Evolutionary conservation across 163 green algal genomes (phyloP), one percentile per base, ranked within the genome.

Genomic region (Chlorella variabilis): DNA sequence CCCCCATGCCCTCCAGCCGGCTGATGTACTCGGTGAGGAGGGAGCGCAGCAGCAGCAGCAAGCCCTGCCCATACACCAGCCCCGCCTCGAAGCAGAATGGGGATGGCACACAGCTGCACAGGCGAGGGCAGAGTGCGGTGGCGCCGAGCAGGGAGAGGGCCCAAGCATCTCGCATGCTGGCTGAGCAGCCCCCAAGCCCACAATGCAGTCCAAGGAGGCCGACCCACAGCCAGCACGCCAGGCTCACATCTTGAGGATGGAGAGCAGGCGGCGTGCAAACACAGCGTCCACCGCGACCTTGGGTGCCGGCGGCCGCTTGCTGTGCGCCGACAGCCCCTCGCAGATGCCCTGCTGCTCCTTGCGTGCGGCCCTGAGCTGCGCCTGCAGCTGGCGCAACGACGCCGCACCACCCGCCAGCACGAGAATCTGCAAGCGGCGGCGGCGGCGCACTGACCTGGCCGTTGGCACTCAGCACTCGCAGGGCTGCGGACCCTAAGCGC

Each of bases 21-120:
- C 87, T 91, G 63, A 97, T 94, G 73, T 86, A 85, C 73, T 98
- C 93, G 27, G 93, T 97, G 4, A 98, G 89, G 58, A 95, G 86
- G 4, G 94, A 97, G 69, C 95, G 88, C 25, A 81, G 89, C 23
- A 98, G 84, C 21, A 98, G 91, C 70, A 98, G 83, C 13, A 56
- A 56, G 20, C 89, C 92, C 89, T 98, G 95, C 0, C 84, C 58
- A 75, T 80, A 79, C 33, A 98, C 91, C 27, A 98, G 87, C 4
- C 87, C 51, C 18, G 93, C 92, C 85, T 98, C 95, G 27, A 71
- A 65, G 27, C 83, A 92, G 23, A 93, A 84, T 1, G 84, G 56
- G 0, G 78, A 83, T 15, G 95, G 95, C 41, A 98, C 89, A 81
- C 95, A 98, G 67, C 93, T 97, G 91, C 87, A 86, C 34, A 21